These are phyloP conservation scores for Epicoccum sorghinum DNA, from an alignment of 2,329 filamentous ascomycete genomes.

Conservation along the genomic window DNA sequence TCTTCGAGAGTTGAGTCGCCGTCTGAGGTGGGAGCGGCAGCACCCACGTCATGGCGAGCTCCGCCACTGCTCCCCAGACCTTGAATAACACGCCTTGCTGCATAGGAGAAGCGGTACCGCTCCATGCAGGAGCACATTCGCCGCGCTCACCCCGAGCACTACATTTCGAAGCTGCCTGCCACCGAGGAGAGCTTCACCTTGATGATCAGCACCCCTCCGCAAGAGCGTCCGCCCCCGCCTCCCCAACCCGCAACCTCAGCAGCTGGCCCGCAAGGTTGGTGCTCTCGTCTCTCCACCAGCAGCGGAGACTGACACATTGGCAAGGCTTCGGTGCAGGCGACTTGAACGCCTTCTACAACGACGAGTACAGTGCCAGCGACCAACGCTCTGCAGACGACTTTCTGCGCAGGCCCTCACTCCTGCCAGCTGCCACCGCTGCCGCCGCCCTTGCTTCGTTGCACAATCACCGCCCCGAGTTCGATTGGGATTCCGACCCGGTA, in stretches of 20 bases:
- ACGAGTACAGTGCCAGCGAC: conserved; percentile 69
- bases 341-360: conserved; percentile 70
- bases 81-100: conserved; percentile 41
- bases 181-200: conserved; percentile 94
- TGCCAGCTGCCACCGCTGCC: conserved; percentile 77
- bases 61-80: conserved; percentile 17
- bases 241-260: conserved; percentile 49
- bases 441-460: conserved; percentile 86
- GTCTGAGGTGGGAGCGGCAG: conserved; percentile 8
- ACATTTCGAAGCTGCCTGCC: conserved; percentile 95
- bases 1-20: conserved; percentile 12
- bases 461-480: conserved; percentile 74
- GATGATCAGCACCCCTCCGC: conserved; percentile 91
- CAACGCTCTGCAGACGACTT: conserved; percentile 74
- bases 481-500: conserved; percentile 49
- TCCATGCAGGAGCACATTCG: conserved; percentile 99
- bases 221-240: conserved; percentile 67
- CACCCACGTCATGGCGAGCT: conserved; percentile 29
- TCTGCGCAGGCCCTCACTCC: conserved; percentile 66
- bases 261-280: conserved; percentile 45
- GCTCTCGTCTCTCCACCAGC: conserved; percentile 35
- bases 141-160: conserved; percentile 93
- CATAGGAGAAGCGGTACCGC: conserved; percentile 89
- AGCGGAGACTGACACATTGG: conserved; percentile 42
- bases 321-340: conserved; percentile 60